phyloP scores from a whole-genome alignment of 169 alveolate genomes.

The Cryptosporidium viatorum region DNA sequence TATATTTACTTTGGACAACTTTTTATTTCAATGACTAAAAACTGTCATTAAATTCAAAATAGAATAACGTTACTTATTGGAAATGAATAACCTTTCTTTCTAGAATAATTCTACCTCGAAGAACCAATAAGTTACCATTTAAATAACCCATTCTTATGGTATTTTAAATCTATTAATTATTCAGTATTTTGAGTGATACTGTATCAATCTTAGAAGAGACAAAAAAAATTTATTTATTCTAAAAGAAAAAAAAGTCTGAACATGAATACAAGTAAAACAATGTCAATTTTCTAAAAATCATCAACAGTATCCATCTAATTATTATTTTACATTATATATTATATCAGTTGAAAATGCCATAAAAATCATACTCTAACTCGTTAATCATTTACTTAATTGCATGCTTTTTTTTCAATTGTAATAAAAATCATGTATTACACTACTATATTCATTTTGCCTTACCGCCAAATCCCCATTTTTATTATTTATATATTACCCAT shows the following conservation, averaged over 20 bases:
- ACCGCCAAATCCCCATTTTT: constrained; percentile 2
- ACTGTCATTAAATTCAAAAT: not conserved
- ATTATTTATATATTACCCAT: not conserved
- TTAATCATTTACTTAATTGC: not conserved
- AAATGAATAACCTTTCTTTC: not conserved
- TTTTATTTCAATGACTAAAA: not conserved
- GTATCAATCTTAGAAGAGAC: too few relatives aligned
- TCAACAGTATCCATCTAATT: not conserved
- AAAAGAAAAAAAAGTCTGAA: not conserved
- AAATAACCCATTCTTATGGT: not conserved
- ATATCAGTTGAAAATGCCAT: too few relatives aligned
- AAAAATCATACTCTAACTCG: not conserved
- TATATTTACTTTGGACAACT: not conserved
- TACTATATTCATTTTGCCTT: not conserved
- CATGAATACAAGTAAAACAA: not conserved
- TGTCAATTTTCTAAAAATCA: too few relatives aligned
- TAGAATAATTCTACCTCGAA: not conserved
- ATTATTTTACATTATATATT: not conserved
- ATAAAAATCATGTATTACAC: not conserved
- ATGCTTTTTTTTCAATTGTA: not conserved
- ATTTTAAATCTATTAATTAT: not conserved
- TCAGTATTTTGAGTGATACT: not conserved
- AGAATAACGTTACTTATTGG: not conserved
- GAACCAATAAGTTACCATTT: not conserved
- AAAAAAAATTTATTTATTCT: too few relatives aligned